Evolutionary conservation across 768 basidiomycete genomes (phyloP).

Genomic region (Rossbeevera mucosa): DNA sequence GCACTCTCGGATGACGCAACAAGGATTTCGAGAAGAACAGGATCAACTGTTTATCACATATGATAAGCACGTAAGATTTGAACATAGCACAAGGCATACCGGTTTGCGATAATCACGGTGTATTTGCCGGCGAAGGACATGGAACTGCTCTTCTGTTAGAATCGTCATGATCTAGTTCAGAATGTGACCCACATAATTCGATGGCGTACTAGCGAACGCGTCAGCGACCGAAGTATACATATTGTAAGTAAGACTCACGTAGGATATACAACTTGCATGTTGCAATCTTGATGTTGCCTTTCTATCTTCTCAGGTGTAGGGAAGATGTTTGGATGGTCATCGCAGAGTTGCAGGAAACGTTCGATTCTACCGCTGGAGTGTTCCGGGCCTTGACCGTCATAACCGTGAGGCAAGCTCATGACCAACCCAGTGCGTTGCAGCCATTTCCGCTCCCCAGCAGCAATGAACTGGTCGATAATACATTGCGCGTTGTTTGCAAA

Average conservation of each 20-base stretch:
- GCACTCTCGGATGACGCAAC: slow-evolving; percentile 89
- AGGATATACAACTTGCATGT: slow-evolving; percentile 98
- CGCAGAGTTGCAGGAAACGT: slow-evolving; percentile 95
- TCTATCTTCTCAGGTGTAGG: slow-evolving; percentile 86
- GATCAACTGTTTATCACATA: slow-evolving; percentile 54
- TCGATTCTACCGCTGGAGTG: slow-evolving; percentile 95
- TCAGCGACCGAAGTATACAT: slow-evolving; percentile 4
- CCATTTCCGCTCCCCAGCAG: slow-evolving; percentile 97
- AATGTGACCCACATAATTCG: slow-evolving; percentile 66
- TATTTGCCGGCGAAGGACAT: slow-evolving; percentile 93
- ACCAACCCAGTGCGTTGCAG: slow-evolving; percentile 89
- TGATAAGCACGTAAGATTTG: background rate
- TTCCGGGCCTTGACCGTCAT: slow-evolving; percentile 97
- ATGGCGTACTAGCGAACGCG: slow-evolving; percentile 64
- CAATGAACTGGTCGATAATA: slow-evolving; percentile 99
- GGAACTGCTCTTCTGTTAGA: slow-evolving; percentile 55
- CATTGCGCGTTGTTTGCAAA: slow-evolving; percentile 97
- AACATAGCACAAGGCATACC: slow-evolving; percentile 37
- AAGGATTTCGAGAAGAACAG: slow-evolving; percentile 97
- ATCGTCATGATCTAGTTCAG: slow-evolving; percentile 1
- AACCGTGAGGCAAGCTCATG: slow-evolving; percentile 88
- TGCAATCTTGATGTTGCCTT: slow-evolving; percentile 97
- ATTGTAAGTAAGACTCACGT: slow-evolving; percentile 51
- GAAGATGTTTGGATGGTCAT: slow-evolving; percentile 91
- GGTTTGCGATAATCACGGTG: slow-evolving; percentile 99